Evolutionary conservation across 306 rosid genomes (phyloP).

Genomic region (Malus orientalis): DNA sequence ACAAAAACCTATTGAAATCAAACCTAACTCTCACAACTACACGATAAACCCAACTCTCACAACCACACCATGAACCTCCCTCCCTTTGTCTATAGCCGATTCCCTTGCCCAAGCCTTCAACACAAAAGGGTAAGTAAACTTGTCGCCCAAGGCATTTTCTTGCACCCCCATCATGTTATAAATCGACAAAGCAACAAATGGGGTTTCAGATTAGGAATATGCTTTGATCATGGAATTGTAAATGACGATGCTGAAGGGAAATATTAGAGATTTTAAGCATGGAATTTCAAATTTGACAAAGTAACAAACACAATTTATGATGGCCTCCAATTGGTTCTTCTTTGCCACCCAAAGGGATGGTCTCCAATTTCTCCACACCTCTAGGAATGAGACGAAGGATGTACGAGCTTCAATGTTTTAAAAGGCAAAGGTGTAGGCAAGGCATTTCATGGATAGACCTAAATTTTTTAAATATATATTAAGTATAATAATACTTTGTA

Average conservation of each 20-base stretch:
- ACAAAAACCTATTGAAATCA: background rate
- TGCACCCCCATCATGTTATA: background rate
- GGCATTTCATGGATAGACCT: too few relatives aligned
- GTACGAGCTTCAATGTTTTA: too few relatives aligned
- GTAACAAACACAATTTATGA: too few relatives aligned
- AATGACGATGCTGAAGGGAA: background rate
- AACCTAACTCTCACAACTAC: background rate
- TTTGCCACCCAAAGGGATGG: too few relatives aligned
- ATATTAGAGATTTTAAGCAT: too few relatives aligned
- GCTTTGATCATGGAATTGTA: background rate
- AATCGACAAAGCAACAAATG: background rate
- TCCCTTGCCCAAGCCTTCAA: background rate
- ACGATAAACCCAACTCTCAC: background rate
- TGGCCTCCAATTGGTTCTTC: too few relatives aligned
- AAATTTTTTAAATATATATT: too few relatives aligned
- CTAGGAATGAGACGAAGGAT: too few relatives aligned
- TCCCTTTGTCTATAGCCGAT: background rate
- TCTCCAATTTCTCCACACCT: too few relatives aligned
- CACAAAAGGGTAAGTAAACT: background rate
- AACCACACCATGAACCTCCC: conserved; percentile 6
- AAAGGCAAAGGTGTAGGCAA: too few relatives aligned
- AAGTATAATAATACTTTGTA: too few relatives aligned
- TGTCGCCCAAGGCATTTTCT: background rate
- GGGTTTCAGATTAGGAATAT: background rate
- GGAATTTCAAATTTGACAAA: too few relatives aligned